Evolutionary conservation across 495 filamentous ascomycete genomes (phyloP), one percentile per base, ranked within the genome.

Genomic region (Pseudotulostoma volvatum): DNA sequence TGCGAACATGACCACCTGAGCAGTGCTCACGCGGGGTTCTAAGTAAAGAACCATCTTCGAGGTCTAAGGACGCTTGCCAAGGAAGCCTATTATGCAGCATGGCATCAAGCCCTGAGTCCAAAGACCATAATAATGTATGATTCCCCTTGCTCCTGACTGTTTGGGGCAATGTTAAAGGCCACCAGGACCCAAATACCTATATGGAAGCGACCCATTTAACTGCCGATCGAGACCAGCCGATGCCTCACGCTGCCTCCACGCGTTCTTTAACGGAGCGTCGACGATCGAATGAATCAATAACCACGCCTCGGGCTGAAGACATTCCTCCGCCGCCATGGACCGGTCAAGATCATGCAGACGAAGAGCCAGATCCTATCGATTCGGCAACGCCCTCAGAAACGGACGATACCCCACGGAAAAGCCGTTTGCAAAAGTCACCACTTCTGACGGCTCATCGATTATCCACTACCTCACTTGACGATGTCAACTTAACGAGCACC

Each of bases 191-290:
- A 80, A 81, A 86, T 42, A 74, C 74, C 15, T 86, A 84, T 40
- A 79, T 84, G 52, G 80, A 88, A 61, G 79, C 79, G 41, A 61
- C 72, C 46, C 81, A 84, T 28, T 11, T 28, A 5, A 28, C 11
- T 11, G 5, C 5, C 23, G 57, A 65, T 36, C 11, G 37, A 7
- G 13, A 42, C 40, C 54, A 33, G 48, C 57, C 51, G 15, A 56
- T 63, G 16, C 60, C 60, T 44, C 45, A 53, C 41, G 54, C 55
- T 40, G 37, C 56, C 31, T 61, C 63, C 4, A 54, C 58, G 7
- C 55, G 64, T 34, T 70, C 68, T 23, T 43, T 74, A 47, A 67
- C 67, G 28, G 60, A 70, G 49, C 66, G 63, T 32, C 60, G 60
- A 31, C 55, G 46, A 43, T 44, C 60, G 31, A 53, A 60, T 37